Percentiles rank a stretch among this genome's conserved stretches.
Conservation (phyloP, 1,139 yeast species). For the Sugiyamaella novakii region DNA sequence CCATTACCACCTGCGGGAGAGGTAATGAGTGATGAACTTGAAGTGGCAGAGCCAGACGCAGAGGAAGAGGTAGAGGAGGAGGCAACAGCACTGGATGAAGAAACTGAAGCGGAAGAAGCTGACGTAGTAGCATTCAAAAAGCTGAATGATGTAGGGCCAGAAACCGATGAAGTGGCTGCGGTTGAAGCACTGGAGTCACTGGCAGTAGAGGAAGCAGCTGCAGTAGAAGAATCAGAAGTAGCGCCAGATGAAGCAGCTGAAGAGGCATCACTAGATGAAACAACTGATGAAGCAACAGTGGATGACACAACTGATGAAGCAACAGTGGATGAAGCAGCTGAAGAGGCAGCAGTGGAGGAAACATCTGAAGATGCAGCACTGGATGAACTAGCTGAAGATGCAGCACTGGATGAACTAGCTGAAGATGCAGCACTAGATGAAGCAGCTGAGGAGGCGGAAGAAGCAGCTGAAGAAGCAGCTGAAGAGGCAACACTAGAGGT, state of each 20-base stretch:
- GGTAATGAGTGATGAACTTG: background rate
- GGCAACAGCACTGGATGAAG: background rate
- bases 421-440: conserved; percentile 2
- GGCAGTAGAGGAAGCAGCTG: conserved; percentile 4
- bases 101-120: background rate
- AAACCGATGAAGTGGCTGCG: background rate
- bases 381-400: conserved; percentile 1
- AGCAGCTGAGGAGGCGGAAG: background rate
- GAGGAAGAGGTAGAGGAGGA: background rate
- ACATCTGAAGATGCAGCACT: background rate
- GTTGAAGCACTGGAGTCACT: background rate
- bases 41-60: background rate
- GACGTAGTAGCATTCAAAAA: background rate
- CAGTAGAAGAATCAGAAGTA: background rate
- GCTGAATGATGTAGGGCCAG: background rate
- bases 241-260: conserved; percentile 5
- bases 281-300: conserved; percentile 1
- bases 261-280: conserved; percentile 3
- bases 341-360: background rate
- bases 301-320: conserved; percentile 2
- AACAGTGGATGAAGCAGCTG: conserved; percentile 1
- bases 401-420: background rate
- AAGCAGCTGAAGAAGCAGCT: conserved; percentile 1
- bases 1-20: background rate
- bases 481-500: background rate